Conservation (phyloP, 2,329 filamentous ascomycete genomes). For the Calycina marina region DNA sequence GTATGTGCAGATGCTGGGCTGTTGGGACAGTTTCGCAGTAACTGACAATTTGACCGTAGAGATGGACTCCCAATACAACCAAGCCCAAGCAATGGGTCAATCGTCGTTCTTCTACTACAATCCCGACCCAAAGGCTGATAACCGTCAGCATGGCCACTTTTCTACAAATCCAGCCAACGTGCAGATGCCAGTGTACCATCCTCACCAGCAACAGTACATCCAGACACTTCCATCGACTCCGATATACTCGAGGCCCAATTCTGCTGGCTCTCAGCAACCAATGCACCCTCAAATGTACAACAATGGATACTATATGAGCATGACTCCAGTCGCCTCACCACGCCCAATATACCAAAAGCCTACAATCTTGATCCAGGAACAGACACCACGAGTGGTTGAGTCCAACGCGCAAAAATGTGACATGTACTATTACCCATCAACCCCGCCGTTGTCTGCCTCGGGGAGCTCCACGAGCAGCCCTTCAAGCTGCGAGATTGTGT, state of each 20-base stretch:
- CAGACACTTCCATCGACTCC: slow-evolving; percentile 47
- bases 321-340: slow-evolving; percentile 66
- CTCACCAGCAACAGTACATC: slow-evolving; percentile 26
- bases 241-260: slow-evolving; percentile 50
- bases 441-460: slow-evolving; percentile 72
- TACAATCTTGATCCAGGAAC: slow-evolving; percentile 49
- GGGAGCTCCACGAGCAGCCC: slow-evolving; percentile 81
- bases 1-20: slow-evolving; percentile 10
- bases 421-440: slow-evolving; percentile 61
- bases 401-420: slow-evolving; percentile 54
- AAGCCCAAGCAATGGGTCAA: slow-evolving; percentile 47
- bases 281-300: slow-evolving; percentile 21
- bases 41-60: slow-evolving; percentile 13
- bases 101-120: slow-evolving; percentile 80
- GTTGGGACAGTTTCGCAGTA: neutral
- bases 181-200: slow-evolving; percentile 36
- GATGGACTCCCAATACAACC: slow-evolving; percentile 22
- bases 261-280: slow-evolving; percentile 46
- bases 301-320: slow-evolving; percentile 22
- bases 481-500: slow-evolving; percentile 59
- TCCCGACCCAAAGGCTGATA: slow-evolving; percentile 58
- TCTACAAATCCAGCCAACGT: slow-evolving; percentile 38
- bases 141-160: slow-evolving; percentile 64
- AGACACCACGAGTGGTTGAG: slow-evolving; percentile 50
- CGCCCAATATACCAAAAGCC: slow-evolving; percentile 62